Base-by-base conservation (phyloP, 495 filamentous ascomycete genomes). In the Rhizodiscina lignyota region DNA sequence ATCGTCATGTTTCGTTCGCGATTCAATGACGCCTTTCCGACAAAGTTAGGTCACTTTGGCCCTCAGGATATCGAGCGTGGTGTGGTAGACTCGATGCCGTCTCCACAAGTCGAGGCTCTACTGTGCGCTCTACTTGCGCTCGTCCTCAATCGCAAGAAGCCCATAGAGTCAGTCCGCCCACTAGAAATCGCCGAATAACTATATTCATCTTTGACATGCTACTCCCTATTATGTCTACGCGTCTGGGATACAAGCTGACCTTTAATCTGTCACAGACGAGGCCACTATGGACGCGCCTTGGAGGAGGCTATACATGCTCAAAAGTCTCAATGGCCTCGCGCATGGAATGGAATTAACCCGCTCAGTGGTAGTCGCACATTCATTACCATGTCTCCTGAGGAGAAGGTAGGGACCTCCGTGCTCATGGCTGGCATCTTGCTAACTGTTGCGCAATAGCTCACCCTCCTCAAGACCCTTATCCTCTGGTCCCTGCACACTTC, bases 1-100 rank as follows among this genome's bases (percentile, higher is more conserved):
- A 83, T 97, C 56, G 82, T 94, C 45, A 94, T 85, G 83, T 97
- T 94, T 56, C 79, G 87, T 52, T 74, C 82, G 57, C 81, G 89
- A 49, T 96, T 96, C 53, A 74, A 67, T 53, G 83, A 92, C 28
- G 77, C 70, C 39, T 85, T 97, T 42, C 78, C 84, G 21, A 83
- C 83, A 52, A 84, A 80, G 26, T 60, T 91, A 5, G 64, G 79
- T 36, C 81, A 94, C 50, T 79, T 86, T 38, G 89, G 89, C 17
- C 87, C 87, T 17, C 89, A 97, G 57, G 89, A 97, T 59, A 70
- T 97, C 35, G 89, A 97, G 61, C 62, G 69, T 45, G 89, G 86
- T 18, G 72, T 94, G 16, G 67, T 72, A 31, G 83, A 92, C 45
- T 47, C 63, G 21, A 53, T 74, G 11, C 91, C 89, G 10, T 79